phyloP scores from a whole-genome alignment of 257 asterid genomes.

The Capsicum rhomboideum region DNA sequence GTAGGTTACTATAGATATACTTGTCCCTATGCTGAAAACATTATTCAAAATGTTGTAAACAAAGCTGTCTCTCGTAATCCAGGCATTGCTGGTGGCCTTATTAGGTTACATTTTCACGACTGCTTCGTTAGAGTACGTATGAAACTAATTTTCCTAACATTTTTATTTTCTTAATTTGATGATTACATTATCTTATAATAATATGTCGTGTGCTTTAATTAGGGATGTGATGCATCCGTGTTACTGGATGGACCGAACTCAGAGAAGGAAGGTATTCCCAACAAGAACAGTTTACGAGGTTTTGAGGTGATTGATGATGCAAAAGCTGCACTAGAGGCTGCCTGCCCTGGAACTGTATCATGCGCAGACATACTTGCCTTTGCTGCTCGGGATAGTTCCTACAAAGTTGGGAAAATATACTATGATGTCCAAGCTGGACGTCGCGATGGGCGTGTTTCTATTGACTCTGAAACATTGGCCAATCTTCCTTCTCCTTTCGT shows the following conservation, averaged over 20 bases:
- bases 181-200: background rate
- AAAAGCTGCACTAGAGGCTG: background rate
- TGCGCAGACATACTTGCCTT: background rate
- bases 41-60: background rate
- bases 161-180: background rate
- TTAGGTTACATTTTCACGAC: background rate
- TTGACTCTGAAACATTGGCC: background rate
- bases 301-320: background rate
- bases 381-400: background rate
- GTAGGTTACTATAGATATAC: background rate
- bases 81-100: background rate
- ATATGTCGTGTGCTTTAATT: background rate
- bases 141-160: background rate
- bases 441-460: constrained; percentile 3
- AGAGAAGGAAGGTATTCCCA: constrained; percentile 1
- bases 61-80: background rate
- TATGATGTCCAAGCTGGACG: constrained; percentile 2
- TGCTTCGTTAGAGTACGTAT: background rate
- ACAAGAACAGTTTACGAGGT: constrained; percentile 1
- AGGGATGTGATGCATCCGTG: background rate
- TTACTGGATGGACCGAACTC: background rate
- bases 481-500: constrained; percentile 6
- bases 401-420: background rate
- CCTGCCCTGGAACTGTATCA: background rate
- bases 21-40: background rate